Conservation (phyloP, 2,329 filamentous ascomycete genomes). For the Cladosporium sp. region DNA sequence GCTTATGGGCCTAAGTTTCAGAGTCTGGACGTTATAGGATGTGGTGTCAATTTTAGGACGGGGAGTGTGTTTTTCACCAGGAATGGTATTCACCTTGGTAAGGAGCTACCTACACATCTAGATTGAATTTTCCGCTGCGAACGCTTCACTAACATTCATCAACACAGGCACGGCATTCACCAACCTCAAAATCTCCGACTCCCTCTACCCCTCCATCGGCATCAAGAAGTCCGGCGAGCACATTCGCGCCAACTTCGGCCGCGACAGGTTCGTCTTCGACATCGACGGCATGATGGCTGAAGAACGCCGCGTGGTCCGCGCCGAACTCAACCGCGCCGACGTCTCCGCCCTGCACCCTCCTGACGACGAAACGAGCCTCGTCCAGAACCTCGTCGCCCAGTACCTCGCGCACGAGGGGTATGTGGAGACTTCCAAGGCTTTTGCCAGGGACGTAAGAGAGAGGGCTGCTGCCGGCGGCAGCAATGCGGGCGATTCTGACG, state of each 20-base stretch:
- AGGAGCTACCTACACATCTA: too few relatives aligned
- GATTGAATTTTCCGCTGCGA: too few relatives aligned
- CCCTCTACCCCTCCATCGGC: conserved; percentile 64
- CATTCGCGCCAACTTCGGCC: conserved; percentile 59
- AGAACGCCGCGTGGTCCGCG: conserved; percentile 56
- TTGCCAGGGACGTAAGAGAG: conserved; percentile 65
- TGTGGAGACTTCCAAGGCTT: conserved; percentile 84
- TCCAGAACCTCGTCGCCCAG: conserved; percentile 80
- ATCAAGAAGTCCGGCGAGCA: conserved; percentile 62
- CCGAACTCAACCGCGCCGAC: conserved; percentile 57
- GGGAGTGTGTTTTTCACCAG: conserved; percentile 62
- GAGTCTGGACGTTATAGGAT: conserved; percentile 58
- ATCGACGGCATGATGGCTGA: conserved; percentile 79
- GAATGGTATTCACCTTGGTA: conserved; percentile 57
- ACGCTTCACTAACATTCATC: too few relatives aligned
- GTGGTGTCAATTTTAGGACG: conserved; percentile 61
- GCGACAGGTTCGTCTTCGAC: conserved; percentile 79
- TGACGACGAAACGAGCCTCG: conserved; percentile 69
- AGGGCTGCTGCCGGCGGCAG: neutral
- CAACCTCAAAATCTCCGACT: conserved; percentile 54
- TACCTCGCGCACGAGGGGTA: conserved; percentile 95
- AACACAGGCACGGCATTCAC: conserved; percentile 65
- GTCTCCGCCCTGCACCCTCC: conserved; percentile 58
- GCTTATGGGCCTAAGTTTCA: conserved; percentile 59
- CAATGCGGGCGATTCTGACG: neutral